Base-by-base conservation (phyloP, 2,329 filamentous ascomycete genomes). In the Colletotrichum shisoi region DNA sequence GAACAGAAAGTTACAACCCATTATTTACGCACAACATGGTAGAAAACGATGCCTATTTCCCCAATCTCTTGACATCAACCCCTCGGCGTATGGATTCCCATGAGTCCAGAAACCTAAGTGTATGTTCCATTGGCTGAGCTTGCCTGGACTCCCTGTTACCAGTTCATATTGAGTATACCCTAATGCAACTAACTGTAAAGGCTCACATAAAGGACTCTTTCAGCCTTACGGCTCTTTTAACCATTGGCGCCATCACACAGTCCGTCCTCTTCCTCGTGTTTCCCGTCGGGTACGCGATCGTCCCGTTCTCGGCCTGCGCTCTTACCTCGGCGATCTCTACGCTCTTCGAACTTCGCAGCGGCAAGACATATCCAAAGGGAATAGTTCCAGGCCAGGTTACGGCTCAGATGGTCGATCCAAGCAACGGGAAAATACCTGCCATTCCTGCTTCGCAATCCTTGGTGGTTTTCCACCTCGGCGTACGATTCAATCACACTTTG, bases 401-500 rank as follows among this genome's bases (percentile, higher is more conserved):
- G 0, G 74, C 79, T 1, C 76, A 77, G 45, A 53, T 78, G 1
- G 77, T 79, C 12, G 58, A 63, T 8, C 42, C 62, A 3, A 52
- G 70, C 37, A 73, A 76, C 46, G 40, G 63, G 4, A 76, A 76
- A 61, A 73, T 72, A 58, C 68, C 71, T 4, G 53, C 68, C 1
- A 24, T 21, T 19, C 75, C 79, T 1, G 73, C 74, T 12, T 62
- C 71, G 2, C 69, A 73, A 1, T 65, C 74, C 19, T 39, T 82
- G 21, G 78, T 82, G 40, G 78, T 81, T 61, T 81, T 83, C 73
- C 78, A 82, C 70, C 75, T 83, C 13, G 81, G 81, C 51, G 73
- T 78, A 11, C 80, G 81, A 65, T 75, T 75, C 71, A 82, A 82
- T 74, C 81, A 83, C 59, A 84, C 85, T 0, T 76, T 86, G 0